Conservation (phyloP, 2,329 filamentous ascomycete genomes). For the Coniochaeta sp. region DNA sequence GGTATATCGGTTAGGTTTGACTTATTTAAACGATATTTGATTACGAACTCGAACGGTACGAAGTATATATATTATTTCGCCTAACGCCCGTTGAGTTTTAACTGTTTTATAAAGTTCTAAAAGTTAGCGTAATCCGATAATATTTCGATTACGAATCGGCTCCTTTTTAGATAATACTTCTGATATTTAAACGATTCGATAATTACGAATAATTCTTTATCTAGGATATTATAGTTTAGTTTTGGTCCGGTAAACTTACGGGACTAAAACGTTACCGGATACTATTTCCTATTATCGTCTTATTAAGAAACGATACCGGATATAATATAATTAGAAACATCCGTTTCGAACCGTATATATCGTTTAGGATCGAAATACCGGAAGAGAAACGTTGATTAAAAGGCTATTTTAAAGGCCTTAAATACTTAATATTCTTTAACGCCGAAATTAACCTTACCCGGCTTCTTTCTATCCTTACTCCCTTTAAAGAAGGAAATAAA, state of each 20-base stretch:
- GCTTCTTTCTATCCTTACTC: background rate
- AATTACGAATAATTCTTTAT: background rate
- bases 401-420: background rate
- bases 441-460: background rate
- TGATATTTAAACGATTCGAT: background rate
- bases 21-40: background rate
- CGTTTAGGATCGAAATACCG: background rate
- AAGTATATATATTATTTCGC: background rate
- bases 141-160: background rate
- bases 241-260: background rate
- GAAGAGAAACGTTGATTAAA: background rate
- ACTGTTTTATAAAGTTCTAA: background rate
- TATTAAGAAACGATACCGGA: background rate
- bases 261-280: background rate
- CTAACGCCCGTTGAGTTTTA: background rate
- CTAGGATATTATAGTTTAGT: background rate
- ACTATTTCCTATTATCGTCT: background rate
- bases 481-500: background rate
- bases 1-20: background rate
- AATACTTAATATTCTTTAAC: background rate
- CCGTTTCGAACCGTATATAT: background rate
- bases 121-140: background rate
- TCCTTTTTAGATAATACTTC: background rate
- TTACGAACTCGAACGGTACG: background rate
- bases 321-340: background rate